Base-by-base conservation (phyloP, 192 early-diverging fungal species). In the Gryganskiella cystojenkinii region DNA sequence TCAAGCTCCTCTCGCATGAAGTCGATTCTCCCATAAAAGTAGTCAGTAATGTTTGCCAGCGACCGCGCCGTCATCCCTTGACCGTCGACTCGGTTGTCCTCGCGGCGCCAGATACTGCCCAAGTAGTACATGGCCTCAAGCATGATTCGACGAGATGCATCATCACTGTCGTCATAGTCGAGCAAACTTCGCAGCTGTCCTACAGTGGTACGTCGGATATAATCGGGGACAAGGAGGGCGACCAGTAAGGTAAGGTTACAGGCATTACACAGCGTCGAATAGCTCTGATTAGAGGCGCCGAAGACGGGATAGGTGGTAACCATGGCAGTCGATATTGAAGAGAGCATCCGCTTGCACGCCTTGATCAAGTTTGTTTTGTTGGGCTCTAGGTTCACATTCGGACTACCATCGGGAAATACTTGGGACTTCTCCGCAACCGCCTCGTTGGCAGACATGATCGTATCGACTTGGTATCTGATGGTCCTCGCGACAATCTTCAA, bases 241-340 rank as follows among this genome's bases (percentile, higher is more conserved):
- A 68, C 45, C 19, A 53, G 42, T 9, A 78, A 40, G 6, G 64
- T 66, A 11, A 68, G 22, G 46, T 69, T 78, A 30, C 74, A 78
- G 0, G 57, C 37, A 19, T 78, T 78, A 31, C 74, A 78, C 0
- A 78, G 43, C 10, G 71, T 58, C 27, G 71, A 73, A 50, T 73
- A 73, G 5, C 61, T 59, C 7, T 37, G 42, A 11, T 56, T 61
- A 11, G 43, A 40, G 17, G 56, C 44, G 28, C 28, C 47, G 8
- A 51, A 44, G 11, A 58, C 61, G 1, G 66, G 35, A 19, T 58
- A 58, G 4, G 54, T 62, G 0, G 25, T 34, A 7, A 59, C 24
- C 11, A 67, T 25, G 8, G 44, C 49, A 0, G 47, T 34, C 1
- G 64, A 56, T 25, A 61, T 62, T 17, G 59, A 54, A 6, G 61